These are phyloP conservation scores for Sugiyamaella sp. DNA, from an alignment of 1,139 yeast species.

Conservation along the genomic window DNA sequence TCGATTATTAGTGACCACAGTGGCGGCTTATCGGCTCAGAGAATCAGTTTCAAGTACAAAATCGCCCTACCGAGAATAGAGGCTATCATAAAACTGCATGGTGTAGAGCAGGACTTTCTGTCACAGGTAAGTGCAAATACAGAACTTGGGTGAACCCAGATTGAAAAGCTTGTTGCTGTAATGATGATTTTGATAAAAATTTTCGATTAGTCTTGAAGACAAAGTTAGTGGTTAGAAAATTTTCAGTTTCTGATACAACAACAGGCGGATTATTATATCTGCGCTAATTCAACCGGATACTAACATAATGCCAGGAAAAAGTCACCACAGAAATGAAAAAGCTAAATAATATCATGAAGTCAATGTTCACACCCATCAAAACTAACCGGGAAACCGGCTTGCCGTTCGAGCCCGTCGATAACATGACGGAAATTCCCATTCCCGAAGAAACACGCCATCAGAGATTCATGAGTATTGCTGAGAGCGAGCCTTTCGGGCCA, in stretches of 20 bases:
- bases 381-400: conserved; percentile 38
- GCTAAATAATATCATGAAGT: conserved; percentile 59
- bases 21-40: conserved; percentile 62
- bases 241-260: conserved; percentile 30
- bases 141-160: no score
- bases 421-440: conserved; percentile 84
- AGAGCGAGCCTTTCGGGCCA: conserved; percentile 96
- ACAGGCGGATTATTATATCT: not conserved
- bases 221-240: conserved; percentile 57
- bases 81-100: conserved; percentile 71
- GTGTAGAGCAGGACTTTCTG: conserved; percentile 64
- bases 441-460: conserved; percentile 84
- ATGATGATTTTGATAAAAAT: conserved; percentile 36
- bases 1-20: conserved; percentile 61
- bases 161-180: not conserved
- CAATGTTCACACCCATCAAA: conserved; percentile 76
- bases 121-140: conserved; percentile 56
- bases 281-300: not conserved
- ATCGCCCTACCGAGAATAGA: conserved; percentile 84
- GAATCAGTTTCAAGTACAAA: conserved; percentile 78
- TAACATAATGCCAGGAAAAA: conserved; percentile 28
- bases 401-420: conserved; percentile 37
- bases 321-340: conserved; percentile 37
- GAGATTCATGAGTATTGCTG: conserved; percentile 86
- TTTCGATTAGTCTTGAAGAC: conserved; percentile 87